Base-by-base conservation (phyloP, 345 rosid species). In the Kandelia obovata region DNA sequence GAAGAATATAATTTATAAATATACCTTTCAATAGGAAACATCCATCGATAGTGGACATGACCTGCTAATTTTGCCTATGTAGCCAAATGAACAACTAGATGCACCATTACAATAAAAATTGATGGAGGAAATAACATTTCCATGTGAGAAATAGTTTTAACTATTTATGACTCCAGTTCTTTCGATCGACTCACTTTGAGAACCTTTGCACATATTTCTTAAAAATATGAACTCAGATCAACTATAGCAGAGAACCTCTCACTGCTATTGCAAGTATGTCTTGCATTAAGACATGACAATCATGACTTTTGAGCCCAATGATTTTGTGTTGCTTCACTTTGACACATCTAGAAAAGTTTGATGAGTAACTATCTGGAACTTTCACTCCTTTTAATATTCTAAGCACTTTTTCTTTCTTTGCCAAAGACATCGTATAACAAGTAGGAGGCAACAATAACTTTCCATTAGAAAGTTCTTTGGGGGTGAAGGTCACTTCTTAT, bases 91-190 rank as follows among this genome's bases (percentile, higher is more conserved):
- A 77, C 20, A 1, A 46, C 32, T 6, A 72, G 7, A 39, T 77
- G 66, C 7, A 67, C 62, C 80, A 77, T 72, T 0, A 47, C 19
- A 39, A 63, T 34, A 35, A 77, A 72, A 32, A 66, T 62, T 1
- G 63, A 4, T 10, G 23, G 65, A 4, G 66, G 75, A 56, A 71
- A 71, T 25, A 67, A 32, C n/a, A n/a, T 67, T 31, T 77, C 66
- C 5, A 77, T 25, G 31, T 59, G 58, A 16, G 71, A 75, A 1
- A 75, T 13, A 30, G 66, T 75, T 1, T 21, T 16, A 5, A 39
- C 34, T 26, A 75, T 75, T 2, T 59, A 27, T 1, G 10, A 0
- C 6, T 70, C 58, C 1, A 68, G 16, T 15, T 51, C 23, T 8
- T 70, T 26, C 11, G 70, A 31, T 2, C 25, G 5, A 21, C 65